These are phyloP conservation scores for Cicer bijugum DNA, from an alignment of 306 rosid genomes.

Conservation along the genomic window DNA sequence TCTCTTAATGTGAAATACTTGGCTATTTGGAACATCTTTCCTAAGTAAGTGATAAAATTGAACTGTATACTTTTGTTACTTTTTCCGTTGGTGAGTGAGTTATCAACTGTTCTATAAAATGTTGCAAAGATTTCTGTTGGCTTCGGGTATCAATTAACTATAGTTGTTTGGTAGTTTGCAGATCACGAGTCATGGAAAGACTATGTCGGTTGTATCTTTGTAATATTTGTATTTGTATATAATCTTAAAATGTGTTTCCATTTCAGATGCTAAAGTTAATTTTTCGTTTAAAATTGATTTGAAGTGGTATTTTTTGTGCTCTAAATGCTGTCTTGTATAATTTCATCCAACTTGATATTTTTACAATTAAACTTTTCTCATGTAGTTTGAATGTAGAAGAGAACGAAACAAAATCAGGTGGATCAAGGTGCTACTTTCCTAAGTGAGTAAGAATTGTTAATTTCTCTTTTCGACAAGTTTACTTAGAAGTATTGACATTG, in stretches of 20 bases:
- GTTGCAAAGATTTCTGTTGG: conserved; percentile 28
- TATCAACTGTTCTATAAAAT: conserved; percentile 22
- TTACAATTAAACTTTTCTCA: conserved; percentile 20
- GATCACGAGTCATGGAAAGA: conserved; percentile 11
- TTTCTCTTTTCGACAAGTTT: conserved; percentile 31
- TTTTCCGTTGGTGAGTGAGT: conserved; percentile 24
- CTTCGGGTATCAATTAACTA: conserved; percentile 16
- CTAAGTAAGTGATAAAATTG: conserved; percentile 58
- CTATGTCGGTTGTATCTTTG: conserved; percentile 10
- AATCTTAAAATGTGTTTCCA: conserved; percentile 1
- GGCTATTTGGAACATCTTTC: conserved; percentile 59
- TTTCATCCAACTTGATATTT: conserved; percentile 25
- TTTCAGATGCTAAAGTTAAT: neutral
- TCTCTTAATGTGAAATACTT: conserved; percentile 65
- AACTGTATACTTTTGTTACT: neutral
- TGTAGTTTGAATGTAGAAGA: conserved; percentile 55
- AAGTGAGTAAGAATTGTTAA: conserved; percentile 60
- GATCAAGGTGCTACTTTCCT: conserved; percentile 69
- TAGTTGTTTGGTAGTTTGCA: conserved; percentile 37
- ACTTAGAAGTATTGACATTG: conserved; percentile 31
- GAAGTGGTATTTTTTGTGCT: conserved; percentile 32
- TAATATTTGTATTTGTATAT: conserved; percentile 23
- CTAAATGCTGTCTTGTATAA: conserved; percentile 25
- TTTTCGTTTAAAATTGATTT: conserved; percentile 26
- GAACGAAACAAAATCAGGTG: conserved; percentile 51